These are phyloP conservation scores for Chrysanthemum lavandulifolium DNA, from an alignment of 129 eudicot genomes.

Conservation along the genomic window DNA sequence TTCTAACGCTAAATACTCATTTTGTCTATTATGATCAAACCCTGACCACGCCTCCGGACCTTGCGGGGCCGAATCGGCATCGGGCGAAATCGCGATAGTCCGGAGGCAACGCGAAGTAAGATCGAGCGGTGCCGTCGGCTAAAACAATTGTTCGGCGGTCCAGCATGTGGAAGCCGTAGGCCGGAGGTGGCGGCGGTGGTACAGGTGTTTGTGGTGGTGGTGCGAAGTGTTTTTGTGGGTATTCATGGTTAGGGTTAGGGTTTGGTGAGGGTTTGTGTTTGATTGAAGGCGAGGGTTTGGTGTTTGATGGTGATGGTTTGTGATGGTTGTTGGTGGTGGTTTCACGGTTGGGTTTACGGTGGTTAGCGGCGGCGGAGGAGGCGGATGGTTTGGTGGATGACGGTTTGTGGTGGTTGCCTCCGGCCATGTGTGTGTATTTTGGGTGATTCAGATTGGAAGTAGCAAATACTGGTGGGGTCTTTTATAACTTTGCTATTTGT, in stretches of 20 bases:
- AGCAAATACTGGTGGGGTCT: background rate
- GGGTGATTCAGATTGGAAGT: background rate
- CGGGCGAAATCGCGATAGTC: constrained; percentile 75
- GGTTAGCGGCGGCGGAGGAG: constrained; percentile 45
- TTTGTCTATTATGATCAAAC: constrained; percentile 39
- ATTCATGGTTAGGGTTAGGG: constrained; percentile 28
- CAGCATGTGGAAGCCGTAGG: constrained; percentile 93
- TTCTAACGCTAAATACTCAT: constrained; percentile 34
- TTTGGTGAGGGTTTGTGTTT: constrained; percentile 43
- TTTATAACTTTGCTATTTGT: too few species aligned
- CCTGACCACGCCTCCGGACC: constrained; percentile 37
- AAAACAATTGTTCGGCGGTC: constrained; percentile 75
- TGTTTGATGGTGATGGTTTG: constrained; percentile 24
- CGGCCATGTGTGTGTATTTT: constrained; percentile 47
- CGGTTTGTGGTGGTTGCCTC: constrained; percentile 49
- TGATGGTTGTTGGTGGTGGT: constrained; percentile 26
- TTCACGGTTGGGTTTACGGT: constrained; percentile 64
- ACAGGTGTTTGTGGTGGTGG: constrained; percentile 30
- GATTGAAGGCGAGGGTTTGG: constrained; percentile 34
- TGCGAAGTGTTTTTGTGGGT: constrained; percentile 29
- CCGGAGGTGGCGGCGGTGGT: constrained; percentile 66
- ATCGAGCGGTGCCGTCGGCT: constrained; percentile 73
- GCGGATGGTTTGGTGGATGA: constrained; percentile 41
- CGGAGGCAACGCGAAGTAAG: constrained; percentile 89
- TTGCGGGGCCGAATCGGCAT: constrained; percentile 29